phyloP scores from a whole-genome alignment of 1,284 basidiomycete species.

The Moesziomyces globuligerus region DNA sequence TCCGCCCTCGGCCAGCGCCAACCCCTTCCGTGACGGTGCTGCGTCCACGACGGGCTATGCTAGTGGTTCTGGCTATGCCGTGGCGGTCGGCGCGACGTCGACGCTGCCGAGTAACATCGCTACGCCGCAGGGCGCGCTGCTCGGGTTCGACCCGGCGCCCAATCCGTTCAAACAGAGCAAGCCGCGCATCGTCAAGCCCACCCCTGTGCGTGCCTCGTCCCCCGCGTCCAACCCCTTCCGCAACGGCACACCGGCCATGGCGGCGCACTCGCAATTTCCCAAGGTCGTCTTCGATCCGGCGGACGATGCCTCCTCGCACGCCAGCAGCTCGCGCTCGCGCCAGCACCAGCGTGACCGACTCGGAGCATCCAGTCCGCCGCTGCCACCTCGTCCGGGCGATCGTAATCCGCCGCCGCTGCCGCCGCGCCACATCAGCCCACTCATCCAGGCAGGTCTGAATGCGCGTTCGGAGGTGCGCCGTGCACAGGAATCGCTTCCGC shows the following conservation, averaged over 20 bases:
- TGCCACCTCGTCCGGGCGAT: slow-evolving; percentile 45
- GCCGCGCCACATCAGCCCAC: slow-evolving; percentile 61
- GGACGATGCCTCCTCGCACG: slow-evolving; percentile 39
- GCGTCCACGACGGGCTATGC: slow-evolving; percentile 20
- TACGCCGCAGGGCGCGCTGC: slow-evolving; percentile 31
- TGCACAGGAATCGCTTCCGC: slow-evolving; percentile 60
- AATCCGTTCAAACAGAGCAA: slow-evolving; percentile 63
- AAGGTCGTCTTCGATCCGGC: slow-evolving; percentile 40
- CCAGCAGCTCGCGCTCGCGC: slow-evolving; percentile 40
- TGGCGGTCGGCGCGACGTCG: slow-evolving; percentile 29
- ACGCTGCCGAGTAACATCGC: slow-evolving; percentile 37
- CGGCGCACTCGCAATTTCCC: slow-evolving; percentile 29
- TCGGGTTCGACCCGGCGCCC: slow-evolving; percentile 60
- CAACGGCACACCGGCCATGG: slow-evolving; percentile 44
- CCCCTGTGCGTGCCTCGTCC: slow-evolving; percentile 57
- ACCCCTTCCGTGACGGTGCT: slow-evolving; percentile 43
- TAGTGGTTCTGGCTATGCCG: slow-evolving; percentile 38
- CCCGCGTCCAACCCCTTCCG: slow-evolving; percentile 52
- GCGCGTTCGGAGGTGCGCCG: slow-evolving; percentile 62
- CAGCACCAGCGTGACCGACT: slow-evolving; percentile 41
- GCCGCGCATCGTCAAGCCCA: slow-evolving; percentile 60
- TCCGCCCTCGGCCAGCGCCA: slow-evolving; percentile 35
- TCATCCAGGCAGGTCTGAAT: slow-evolving; percentile 66
- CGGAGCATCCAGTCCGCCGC: slow-evolving; percentile 40
- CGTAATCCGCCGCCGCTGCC: slow-evolving; percentile 59